Base-by-base conservation (phyloP, 345 rosid species). In the Salix brachista region DNA sequence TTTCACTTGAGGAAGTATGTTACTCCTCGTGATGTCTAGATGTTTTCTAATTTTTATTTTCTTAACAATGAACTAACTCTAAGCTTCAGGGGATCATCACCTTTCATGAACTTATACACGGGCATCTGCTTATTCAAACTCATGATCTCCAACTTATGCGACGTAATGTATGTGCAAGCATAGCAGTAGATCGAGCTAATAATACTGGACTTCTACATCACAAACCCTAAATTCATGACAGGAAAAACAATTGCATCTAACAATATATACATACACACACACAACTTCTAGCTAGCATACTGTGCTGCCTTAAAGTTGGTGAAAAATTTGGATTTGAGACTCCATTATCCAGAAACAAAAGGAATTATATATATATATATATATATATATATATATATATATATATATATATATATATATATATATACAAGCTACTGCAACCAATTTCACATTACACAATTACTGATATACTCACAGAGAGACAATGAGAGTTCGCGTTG, bases 381-480 rank as follows among this genome's bases (percentile, higher is more conserved):
- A n/a, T n/a, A n/a, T n/a, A n/a, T n/a, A n/a, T n/a, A n/a, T n/a
- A n/a, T n/a, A n/a, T n/a, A n/a, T n/a, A n/a, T n/a, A n/a, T n/a
- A n/a, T n/a, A n/a, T n/a, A n/a, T n/a, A n/a, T n/a, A n/a, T n/a
- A n/a, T n/a, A n/a, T 32, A 4, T 56, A 56, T 41, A 41, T 5
- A 11, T 11, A 9, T 39, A 2, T 9, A 12, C 0, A 41, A 9
- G 14, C 25, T 12, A 3, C 64, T 3, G 23, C 28, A 41, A 42
- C 52, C 72, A 69, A 11, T 25, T 23, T 39, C 32, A 62, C 16
- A n/a, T 2, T 26, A 36, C 36, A 5, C 44, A 37, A 66, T 61
- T 10, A n/a, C 28, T 30, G 18, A 44, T 69, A 77, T 62, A 77
- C 75, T 69, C 75, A 70, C 75, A 70, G 75, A 60, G 65, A 21